phyloP scores from a whole-genome alignment of 768 basidiomycete genomes.

The Tremella mesenterica region DNA sequence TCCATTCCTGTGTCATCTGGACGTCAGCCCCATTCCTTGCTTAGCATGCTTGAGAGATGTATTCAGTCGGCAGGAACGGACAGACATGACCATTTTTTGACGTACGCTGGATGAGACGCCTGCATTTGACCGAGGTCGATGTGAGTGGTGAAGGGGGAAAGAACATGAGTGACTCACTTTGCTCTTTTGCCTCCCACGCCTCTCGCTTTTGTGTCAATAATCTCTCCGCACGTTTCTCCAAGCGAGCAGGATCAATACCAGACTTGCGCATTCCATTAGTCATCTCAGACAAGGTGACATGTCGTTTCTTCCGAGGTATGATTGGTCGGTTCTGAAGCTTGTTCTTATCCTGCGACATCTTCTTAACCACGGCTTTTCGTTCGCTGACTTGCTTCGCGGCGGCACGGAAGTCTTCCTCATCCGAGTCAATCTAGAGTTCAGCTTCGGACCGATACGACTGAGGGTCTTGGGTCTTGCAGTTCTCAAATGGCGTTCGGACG shows the following conservation, averaged over 20 bases:
- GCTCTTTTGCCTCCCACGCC: slow-evolving; percentile 61
- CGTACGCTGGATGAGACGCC: no score
- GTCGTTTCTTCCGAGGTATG: slow-evolving; percentile 60
- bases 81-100: no score
- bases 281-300: slow-evolving; percentile 63
- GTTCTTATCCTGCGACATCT: slow-evolving; percentile 63
- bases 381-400: slow-evolving; percentile 53
- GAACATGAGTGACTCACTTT: no score
- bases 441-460: not conserved
- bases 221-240: slow-evolving; percentile 78
- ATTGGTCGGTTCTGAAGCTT: slow-evolving; percentile 75
- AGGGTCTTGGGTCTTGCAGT: no score
- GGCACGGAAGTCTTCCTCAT: slow-evolving; percentile 60
- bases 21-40: slow-evolving; percentile 27
- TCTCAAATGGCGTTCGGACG: no score
- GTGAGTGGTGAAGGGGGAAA: no score
- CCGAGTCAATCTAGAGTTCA: slow-evolving; percentile 51
- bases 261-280: slow-evolving; percentile 72
- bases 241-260: slow-evolving; percentile 76
- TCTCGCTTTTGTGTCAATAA: slow-evolving; percentile 49
- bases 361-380: slow-evolving; percentile 60
- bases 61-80: no score
- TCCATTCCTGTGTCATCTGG: slow-evolving; percentile 55
- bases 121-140: no score
- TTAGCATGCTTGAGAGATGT: slow-evolving; percentile 35